These are phyloP conservation scores for Schizopora paradoxa DNA, from an alignment of 1,284 basidiomycete genomes.

Conservation along the genomic window DNA sequence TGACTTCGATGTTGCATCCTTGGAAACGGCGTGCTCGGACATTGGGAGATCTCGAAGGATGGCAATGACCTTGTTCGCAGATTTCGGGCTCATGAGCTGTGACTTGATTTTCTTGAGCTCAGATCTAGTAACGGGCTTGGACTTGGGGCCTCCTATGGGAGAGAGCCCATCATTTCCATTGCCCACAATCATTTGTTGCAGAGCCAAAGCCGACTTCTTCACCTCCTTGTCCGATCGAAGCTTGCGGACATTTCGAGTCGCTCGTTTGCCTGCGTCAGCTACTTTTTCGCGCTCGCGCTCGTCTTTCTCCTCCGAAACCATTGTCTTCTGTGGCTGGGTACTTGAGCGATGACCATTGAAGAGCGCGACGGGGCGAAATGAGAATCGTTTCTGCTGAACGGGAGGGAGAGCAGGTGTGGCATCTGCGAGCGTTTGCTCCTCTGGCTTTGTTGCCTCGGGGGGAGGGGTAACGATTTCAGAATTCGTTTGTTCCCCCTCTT, in stretches of 20 bases:
- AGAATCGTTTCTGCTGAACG: constrained; percentile 24
- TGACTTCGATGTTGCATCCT: constrained; percentile 23
- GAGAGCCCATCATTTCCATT: constrained; percentile 30
- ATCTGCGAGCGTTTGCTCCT: too few relatives aligned
- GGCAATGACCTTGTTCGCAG: constrained; percentile 63
- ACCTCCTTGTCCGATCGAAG: constrained; percentile 49
- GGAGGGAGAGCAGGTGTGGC: neutral
- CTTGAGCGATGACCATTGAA: too few relatives aligned
- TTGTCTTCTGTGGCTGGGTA: constrained; percentile 36
- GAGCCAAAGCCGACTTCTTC: constrained; percentile 53
- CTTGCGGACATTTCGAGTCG: constrained; percentile 16
- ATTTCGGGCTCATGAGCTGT: constrained; percentile 58
- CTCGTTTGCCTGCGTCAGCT: constrained; percentile 31
- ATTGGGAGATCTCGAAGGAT: constrained; percentile 53
- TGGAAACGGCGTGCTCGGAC: constrained; percentile 29
- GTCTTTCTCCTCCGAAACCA: constrained; percentile 34
- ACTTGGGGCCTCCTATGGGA: constrained; percentile 30
- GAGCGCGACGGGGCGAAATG: constrained; percentile 35
- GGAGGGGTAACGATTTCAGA: too few relatives aligned
- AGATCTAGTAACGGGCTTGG: constrained; percentile 39
- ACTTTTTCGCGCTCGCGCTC: constrained; percentile 34
- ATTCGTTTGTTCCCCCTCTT: too few relatives aligned
- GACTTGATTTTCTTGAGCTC: constrained; percentile 66
- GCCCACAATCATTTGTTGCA: constrained; percentile 67
- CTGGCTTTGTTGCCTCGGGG: too few relatives aligned